Conservation (phyloP, 148 eudicot genomes). For the Tetragonia tetragonoides region DNA sequence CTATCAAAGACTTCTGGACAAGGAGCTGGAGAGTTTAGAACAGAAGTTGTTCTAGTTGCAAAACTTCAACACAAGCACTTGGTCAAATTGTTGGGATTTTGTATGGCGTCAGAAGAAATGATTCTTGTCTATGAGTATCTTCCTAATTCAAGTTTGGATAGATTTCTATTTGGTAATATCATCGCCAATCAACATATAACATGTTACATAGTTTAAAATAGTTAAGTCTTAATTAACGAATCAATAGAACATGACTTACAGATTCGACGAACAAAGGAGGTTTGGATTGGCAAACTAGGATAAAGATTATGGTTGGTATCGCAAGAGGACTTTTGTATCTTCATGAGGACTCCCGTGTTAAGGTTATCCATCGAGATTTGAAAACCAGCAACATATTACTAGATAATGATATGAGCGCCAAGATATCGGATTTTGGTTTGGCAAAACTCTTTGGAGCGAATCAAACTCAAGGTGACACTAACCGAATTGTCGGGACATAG, state of each 20-base stretch:
- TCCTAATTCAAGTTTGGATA: slow-evolving; percentile 41
- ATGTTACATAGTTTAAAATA: no score
- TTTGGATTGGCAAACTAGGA: slow-evolving; percentile 20
- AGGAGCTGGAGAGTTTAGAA: slow-evolving; percentile 34
- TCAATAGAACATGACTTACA: neutral
- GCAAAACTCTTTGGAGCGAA: slow-evolving; percentile 27
- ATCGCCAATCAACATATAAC: no score
- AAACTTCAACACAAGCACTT: slow-evolving; percentile 43
- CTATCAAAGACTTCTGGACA: slow-evolving; percentile 37
- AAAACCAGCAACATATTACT: slow-evolving; percentile 37
- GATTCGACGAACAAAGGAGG: slow-evolving; percentile 10
- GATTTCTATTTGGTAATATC: slow-evolving; percentile 27
- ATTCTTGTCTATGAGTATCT: slow-evolving; percentile 41
- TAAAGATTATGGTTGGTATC: slow-evolving; percentile 18
- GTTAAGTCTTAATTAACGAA: no score
- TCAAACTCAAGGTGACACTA: slow-evolving; percentile 29
- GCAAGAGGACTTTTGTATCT: slow-evolving; percentile 26
- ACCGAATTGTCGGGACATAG: slow-evolving; percentile 32
- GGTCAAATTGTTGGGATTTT: slow-evolving; percentile 39
- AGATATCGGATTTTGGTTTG: slow-evolving; percentile 37
- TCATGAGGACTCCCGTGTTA: slow-evolving; percentile 36
- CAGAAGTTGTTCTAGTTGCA: slow-evolving; percentile 38
- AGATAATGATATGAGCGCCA: slow-evolving; percentile 31
- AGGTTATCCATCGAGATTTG: slow-evolving; percentile 34
- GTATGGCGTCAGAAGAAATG: slow-evolving; percentile 25